Evolutionary conservation across 306 rosid species (phyloP), one percentile per base, ranked within the genome.

Genomic region (Vigna hirtella): DNA sequence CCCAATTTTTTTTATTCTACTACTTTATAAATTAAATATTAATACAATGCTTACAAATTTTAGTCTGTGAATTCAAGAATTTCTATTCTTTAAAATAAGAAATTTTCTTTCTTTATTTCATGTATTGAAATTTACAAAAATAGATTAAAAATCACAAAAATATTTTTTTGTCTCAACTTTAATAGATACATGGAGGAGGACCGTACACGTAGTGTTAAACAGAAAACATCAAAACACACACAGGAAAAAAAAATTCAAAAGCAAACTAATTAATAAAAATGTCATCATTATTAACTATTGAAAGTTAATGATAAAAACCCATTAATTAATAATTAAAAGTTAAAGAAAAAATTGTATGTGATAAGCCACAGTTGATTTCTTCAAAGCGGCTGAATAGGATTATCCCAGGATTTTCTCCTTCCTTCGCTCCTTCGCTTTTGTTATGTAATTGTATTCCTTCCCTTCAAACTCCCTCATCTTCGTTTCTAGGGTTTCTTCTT

Each of bases 351-450:
- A 55, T 48, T 34, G 28, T 15, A 4, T 30, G n/a, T 38, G 67
- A 74, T 61, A 66, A 73, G 71, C 66, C 57, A 17, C 42, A 4
- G 75, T 83, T 81, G 97, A 88, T 89, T 80, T 77, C 86, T 77
- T 88, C 88, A 86, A 81, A 75, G 58, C 98, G 91, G 85, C 83
- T 85, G 92, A 91, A 90, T 79, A 91, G 98, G 91, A 24, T 70
- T 84, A 24, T 66, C 32, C 83, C 93, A 38, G 74, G 76, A 76
- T 72, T 88, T 50, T 76, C 85, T 73, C 80, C 83, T 53, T 32
- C 77, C 81, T 72, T 76, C 59, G 72, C 82, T 32, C 30, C 28
- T 36, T 56, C 42, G 34, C 45, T 74, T 30, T 56, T 81, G 63
- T 53, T 66, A 72, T 52, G 15, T 59, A 64, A 75, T 81, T 79